Percentiles rank a stretch among this genome's conserved stretches.
phyloP scores from a whole-genome alignment of 257 asterid species.

The Lantana camara region DNA sequence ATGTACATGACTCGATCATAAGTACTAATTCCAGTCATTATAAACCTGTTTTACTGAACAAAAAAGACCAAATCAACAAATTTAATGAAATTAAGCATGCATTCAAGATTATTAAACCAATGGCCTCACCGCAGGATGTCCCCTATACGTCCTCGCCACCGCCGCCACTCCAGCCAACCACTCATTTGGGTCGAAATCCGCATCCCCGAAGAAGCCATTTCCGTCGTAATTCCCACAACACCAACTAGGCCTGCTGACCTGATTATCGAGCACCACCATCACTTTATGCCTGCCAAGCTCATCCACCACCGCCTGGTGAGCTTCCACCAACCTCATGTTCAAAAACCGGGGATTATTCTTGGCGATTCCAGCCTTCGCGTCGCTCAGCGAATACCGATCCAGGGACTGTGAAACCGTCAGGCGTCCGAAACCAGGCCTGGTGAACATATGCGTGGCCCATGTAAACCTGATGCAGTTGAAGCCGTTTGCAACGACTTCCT shows the following conservation, averaged over 20 bases:
- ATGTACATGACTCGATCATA: too few relatives aligned
- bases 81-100: too few relatives aligned
- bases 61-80: too few relatives aligned
- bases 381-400: slow-evolving; percentile 37
- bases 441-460: slow-evolving; percentile 69
- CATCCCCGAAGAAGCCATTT: slow-evolving; percentile 77
- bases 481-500: slow-evolving; percentile 37
- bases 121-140: slow-evolving; percentile 38
- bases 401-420: slow-evolving; percentile 48
- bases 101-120: too few relatives aligned
- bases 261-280: slow-evolving; percentile 76
- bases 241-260: slow-evolving; percentile 68
- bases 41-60: too few relatives aligned
- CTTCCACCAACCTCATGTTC: slow-evolving; percentile 42
- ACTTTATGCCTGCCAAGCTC: slow-evolving; percentile 47
- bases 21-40: too few relatives aligned
- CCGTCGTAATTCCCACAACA: slow-evolving; percentile 62
- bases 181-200: slow-evolving; percentile 49
- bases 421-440: slow-evolving; percentile 41
- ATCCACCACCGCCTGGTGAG: slow-evolving; percentile 51
- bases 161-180: slow-evolving; percentile 53
- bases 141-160: slow-evolving; percentile 52
- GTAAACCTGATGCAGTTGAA: slow-evolving; percentile 80
- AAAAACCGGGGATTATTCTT: slow-evolving; percentile 50
- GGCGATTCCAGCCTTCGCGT: slow-evolving; percentile 45